These are phyloP conservation scores for Boletus sensibilis DNA, from an alignment of 768 basidiomycete genomes.

Conservation along the genomic window DNA sequence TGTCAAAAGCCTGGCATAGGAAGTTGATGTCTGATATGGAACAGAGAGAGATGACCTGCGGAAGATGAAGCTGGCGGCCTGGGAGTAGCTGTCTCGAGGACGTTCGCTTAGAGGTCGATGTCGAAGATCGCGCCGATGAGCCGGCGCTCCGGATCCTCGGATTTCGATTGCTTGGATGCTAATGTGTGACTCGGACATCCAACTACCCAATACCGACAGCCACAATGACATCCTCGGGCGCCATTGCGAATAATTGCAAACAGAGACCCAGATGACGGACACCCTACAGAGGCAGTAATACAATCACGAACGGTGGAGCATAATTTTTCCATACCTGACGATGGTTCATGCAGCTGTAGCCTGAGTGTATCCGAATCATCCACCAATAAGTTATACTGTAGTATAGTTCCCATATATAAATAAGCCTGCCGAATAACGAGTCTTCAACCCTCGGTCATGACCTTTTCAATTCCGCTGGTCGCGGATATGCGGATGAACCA, in stretches of 20 bases:
- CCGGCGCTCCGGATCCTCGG: not conserved
- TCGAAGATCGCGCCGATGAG: not conserved
- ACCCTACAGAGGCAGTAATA: not conserved
- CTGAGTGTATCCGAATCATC: not conserved
- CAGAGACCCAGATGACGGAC: not conserved
- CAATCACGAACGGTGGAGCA: not conserved
- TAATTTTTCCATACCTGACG: not conserved
- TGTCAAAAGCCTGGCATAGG: not conserved
- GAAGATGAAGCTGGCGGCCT: not conserved
- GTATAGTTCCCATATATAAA: not conserved
- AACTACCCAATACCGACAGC: not conserved
- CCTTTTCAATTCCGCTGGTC: not conserved
- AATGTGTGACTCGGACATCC: not conserved
- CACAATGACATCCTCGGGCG: not conserved
- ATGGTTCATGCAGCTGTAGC: not conserved
- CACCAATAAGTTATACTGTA: not conserved
- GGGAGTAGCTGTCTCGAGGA: not conserved
- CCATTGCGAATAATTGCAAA: not conserved
- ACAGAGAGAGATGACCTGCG: not conserved
- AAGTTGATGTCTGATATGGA: not conserved
- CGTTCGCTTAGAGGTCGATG: not conserved
- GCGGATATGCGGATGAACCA: not conserved
- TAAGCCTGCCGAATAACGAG: not conserved
- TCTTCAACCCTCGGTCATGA: not conserved
- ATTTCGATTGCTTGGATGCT: not conserved